Percentiles rank a stretch among this genome's conserved stretches.
These are phyloP conservation scores for Glycine latifolia DNA, from an alignment of 306 rosid genomes.

Conservation along the genomic window DNA sequence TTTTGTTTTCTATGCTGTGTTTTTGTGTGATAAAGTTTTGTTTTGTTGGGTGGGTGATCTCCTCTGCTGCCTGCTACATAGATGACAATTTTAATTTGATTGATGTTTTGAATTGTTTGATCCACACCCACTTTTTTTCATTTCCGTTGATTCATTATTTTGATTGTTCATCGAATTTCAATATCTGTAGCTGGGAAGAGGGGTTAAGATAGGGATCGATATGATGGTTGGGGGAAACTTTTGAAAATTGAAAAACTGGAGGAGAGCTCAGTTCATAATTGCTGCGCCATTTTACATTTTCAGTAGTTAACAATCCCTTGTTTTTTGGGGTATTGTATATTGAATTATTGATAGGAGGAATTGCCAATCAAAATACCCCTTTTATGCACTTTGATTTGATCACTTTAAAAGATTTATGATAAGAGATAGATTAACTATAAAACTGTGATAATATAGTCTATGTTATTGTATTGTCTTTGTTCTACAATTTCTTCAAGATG, in stretches of 20 bases:
- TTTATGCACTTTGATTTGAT: not conserved
- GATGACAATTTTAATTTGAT: not conserved
- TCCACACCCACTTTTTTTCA: not conserved
- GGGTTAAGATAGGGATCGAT: not conserved
- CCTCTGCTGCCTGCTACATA: not conserved
- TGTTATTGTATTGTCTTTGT: conserved; percentile 2
- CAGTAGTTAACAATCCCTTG: not conserved
- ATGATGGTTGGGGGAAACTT: not conserved
- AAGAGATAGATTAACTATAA: not conserved
- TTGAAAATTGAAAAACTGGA: not conserved
- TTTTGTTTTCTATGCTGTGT: not conserved
- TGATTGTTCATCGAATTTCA: not conserved
- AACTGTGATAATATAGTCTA: not conserved
- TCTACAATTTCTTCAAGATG: not conserved
- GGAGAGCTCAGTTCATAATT: not conserved
- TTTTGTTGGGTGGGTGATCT: not conserved
- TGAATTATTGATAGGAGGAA: no score
- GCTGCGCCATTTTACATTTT: not conserved
- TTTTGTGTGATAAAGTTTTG: not conserved
- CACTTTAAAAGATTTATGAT: not conserved
- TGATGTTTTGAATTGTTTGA: conserved; percentile 13
- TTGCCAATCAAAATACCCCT: no score
- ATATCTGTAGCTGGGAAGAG: not conserved
- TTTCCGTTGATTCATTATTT: not conserved
- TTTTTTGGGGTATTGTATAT: not conserved